These are phyloP conservation scores for Penicillium cosmopolitanum DNA, from an alignment of 495 filamentous ascomycete species.

Conservation along the genomic window DNA sequence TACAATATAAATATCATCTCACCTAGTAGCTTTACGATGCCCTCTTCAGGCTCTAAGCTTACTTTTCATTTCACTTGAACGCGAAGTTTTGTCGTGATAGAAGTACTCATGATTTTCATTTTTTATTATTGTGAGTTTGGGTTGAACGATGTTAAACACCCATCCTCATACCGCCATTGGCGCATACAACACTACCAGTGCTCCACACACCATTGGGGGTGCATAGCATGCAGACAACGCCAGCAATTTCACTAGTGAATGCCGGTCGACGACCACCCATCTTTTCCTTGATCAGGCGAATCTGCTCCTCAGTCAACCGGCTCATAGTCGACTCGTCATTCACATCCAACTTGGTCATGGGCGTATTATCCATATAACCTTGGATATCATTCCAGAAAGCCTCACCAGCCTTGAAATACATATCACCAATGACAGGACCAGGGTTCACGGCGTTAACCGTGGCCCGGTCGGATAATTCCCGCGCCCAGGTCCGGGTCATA, in stretches of 20 bases:
- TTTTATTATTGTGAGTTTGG: background rate
- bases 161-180: conserved; percentile 78
- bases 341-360: conserved; percentile 54
- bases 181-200: conserved; percentile 83
- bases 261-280: conserved; percentile 70
- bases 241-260: conserved; percentile 77
- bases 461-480: conserved; percentile 74
- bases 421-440: conserved; percentile 83
- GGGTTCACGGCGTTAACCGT: conserved; percentile 92
- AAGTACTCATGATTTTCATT: background rate
- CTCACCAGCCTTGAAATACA: conserved; percentile 60
- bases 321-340: conserved; percentile 45
- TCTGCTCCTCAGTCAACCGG: conserved; percentile 62
- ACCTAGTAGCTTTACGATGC: too few relatives aligned
- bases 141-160: conserved; percentile 8
- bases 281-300: conserved; percentile 58
- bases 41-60: too few relatives aligned
- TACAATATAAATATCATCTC: too few relatives aligned
- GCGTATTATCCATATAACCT: conserved; percentile 69
- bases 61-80: background rate
- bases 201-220: conserved; percentile 73
- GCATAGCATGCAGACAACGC: conserved; percentile 84
- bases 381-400: conserved; percentile 59
- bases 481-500: conserved; percentile 90
- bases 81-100: background rate